Conservation (phyloP, 2,329 filamentous ascomycete species). For the Ascochyta koolunga region DNA sequence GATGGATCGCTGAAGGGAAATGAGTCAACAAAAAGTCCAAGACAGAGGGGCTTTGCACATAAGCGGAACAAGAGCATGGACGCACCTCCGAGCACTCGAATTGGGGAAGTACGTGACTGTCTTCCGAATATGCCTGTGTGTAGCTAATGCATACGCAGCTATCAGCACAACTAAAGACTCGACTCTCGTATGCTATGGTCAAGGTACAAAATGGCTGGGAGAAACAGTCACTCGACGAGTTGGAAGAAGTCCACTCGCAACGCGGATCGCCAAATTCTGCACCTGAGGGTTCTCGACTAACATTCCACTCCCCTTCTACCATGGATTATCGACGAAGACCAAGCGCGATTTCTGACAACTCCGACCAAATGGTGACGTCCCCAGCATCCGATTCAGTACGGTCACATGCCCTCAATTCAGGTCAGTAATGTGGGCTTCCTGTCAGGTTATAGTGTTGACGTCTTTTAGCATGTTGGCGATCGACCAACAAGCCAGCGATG, state of each 20-base stretch:
- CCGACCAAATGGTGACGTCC: conserved; percentile 44
- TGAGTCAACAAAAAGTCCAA: conserved; percentile 21
- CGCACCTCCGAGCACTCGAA: conserved; percentile 67
- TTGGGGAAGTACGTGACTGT: conserved; percentile 71
- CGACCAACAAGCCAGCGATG: conserved; percentile 33
- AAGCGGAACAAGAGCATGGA: conserved; percentile 75
- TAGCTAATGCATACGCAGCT: conserved; percentile 58
- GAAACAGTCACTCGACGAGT: conserved; percentile 75
- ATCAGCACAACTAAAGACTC: conserved; percentile 78
- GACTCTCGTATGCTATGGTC: conserved; percentile 90
- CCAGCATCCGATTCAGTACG: conserved; percentile 37
- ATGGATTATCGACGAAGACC: conserved; percentile 39
- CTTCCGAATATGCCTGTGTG: conserved; percentile 12
- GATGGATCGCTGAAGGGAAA: conserved; percentile 69
- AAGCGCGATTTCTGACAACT: conserved; percentile 45
- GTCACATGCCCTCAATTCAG: conserved; percentile 30
- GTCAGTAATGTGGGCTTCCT: conserved; percentile 21
- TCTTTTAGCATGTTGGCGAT: conserved; percentile 36
- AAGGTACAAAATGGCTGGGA: conserved; percentile 91
- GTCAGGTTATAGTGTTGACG: neutral
- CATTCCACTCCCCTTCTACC: conserved; percentile 40
- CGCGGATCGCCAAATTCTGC: conserved; percentile 66
- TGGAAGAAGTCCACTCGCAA: conserved; percentile 76
- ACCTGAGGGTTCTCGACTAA: conserved; percentile 54
- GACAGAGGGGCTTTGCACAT: conserved; percentile 56